Base-by-base conservation (phyloP, 805 yeast species). In the Wickerhamomyces bovis region DNA sequence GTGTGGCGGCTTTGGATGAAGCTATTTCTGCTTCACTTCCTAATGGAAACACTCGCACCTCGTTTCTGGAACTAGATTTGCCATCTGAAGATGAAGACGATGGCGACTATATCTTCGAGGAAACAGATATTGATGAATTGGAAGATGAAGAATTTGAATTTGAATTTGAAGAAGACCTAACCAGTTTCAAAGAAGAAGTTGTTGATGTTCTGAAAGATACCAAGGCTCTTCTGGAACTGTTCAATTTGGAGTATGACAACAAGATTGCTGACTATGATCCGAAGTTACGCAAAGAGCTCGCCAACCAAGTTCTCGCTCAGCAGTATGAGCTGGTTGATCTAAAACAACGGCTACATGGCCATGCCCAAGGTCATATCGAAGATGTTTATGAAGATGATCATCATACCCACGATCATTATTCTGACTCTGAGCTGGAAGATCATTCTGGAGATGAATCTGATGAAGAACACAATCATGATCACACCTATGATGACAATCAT, bases 111-210 rank as follows among this genome's bases (percentile, higher is more conserved):
- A 19, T 31, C 23, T 43, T 41, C 15, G 50, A 49, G 23, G 48
- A 47, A 38, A 46, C 41, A 19, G 41, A 25, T 16, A 30, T 45
- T 20, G 43, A 42, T 10, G 44, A 19, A 13, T 25, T 42, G 9
- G 45, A 45, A n/a, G 59, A 53, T 19, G 52, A 53, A 42, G 50
- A 53, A 26, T n/a, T 38, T 19, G n/a, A 53, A 26, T n/a, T 38
- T 19, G n/a, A 31, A 18, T 4, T 9, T 19, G 36, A 19, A 31
- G 30, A 21, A 39, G 41, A 39, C 6, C 36, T 18, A 3, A 4
- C 20, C 4, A 8, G 12, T 33, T 16, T 18, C 20, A 33, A n/a
- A 6, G 36, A 33, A 16, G 36, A 33, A 9, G 36, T 33, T 16
- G 36, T 33, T 16, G 36, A 10, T n/a, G 36, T 33, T 33, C 20